A percentile compares a stretch with the other conserved stretches of the same genome.
Evolutionary conservation across 768 basidiomycete genomes (phyloP).

Genomic region (Saitozyma podzolica): DNA sequence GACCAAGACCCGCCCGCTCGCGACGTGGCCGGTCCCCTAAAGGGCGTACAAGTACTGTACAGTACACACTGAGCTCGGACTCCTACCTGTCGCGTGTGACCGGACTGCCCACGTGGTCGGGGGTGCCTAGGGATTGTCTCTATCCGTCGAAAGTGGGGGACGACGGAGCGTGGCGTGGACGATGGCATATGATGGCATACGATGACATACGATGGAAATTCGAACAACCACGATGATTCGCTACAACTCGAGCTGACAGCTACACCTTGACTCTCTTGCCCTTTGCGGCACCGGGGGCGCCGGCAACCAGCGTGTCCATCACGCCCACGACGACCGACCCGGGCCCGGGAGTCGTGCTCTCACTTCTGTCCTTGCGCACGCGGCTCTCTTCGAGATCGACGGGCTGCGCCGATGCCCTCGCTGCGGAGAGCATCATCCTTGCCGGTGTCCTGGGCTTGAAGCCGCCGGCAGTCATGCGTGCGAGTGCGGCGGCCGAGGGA

Average conservation of each 20-base stretch:
- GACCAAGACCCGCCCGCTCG: too few species aligned
- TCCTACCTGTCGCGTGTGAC: too few species aligned
- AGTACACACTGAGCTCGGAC: too few species aligned
- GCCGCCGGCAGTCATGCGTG: slow-evolving; percentile 31
- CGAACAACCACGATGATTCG: too few species aligned
- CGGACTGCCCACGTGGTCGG: too few species aligned
- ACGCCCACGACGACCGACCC: slow-evolving; percentile 2
- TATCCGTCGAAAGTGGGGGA: too few species aligned
- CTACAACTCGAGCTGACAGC: not conserved
- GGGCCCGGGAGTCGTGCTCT: slow-evolving; percentile 25
- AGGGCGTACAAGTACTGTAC: too few species aligned
- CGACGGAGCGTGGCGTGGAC: too few species aligned
- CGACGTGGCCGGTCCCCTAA: too few species aligned
- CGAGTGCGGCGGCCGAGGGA: slow-evolving; percentile 26
- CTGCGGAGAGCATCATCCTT: slow-evolving; percentile 24
- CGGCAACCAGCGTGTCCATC: slow-evolving; percentile 1
- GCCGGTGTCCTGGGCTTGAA: slow-evolving; percentile 33
- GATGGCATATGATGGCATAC: too few species aligned
- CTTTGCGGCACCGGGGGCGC: slow-evolving; percentile 7
- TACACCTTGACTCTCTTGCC: slow-evolving; percentile 18
- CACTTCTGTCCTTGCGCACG: slow-evolving; percentile 27
- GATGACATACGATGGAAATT: too few species aligned
- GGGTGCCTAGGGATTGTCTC: too few species aligned
- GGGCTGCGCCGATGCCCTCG: slow-evolving; percentile 5
- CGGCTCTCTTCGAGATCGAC: slow-evolving; percentile 3